Evolutionary conservation across 2,329 filamentous ascomycete species (phyloP), one percentile per base, ranked within the genome.

Genomic region (Dothideomycetidae sp.): DNA sequence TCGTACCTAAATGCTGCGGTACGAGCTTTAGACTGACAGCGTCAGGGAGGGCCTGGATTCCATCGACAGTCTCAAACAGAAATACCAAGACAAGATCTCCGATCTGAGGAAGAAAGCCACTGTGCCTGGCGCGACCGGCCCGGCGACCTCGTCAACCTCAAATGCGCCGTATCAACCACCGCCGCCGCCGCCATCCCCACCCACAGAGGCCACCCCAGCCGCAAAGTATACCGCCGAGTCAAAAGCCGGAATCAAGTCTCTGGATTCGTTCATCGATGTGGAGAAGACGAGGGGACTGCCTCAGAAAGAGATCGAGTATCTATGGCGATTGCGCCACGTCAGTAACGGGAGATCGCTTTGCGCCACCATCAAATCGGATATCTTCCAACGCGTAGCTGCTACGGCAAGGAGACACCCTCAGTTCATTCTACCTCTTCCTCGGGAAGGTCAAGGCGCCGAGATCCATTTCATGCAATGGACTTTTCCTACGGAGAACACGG

Each of bases 381-480:
- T 78, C n/a, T 96, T 86, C 63, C 55, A 64, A 21, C 67, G 72
- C 36, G 83, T 98, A 54, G 73, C 78, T 44, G 56, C 62, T 0
- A 74, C 75, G 2, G 90, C 86, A 10, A 75, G 74, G 45, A 65
- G 66, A 36, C 73, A 88, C 55, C 90, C 90, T 10, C 78, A 85
- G 49, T 98, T 98, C 62, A 78, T 98, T 39, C 72, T 98, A 1
- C 90, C 90, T 0, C 70, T 96, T 5, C 81, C 81, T 46, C 81
- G 71, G 33, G 58, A 59, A 43, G 60, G 60, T 3, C 64, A 71
- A 44, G 83, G 82, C 36, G 83, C 85, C 32, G 90, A 96, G 59
- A 85, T 98, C 31, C 90, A 98, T 61, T 93, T 93, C 58, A 61
- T 98, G 44, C 88, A 98, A 60, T 98, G 92, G 84, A 81, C 81